phyloP scores from a whole-genome alignment of 2,329 filamentous ascomycete species.

The Alternaria alternata region DNA sequence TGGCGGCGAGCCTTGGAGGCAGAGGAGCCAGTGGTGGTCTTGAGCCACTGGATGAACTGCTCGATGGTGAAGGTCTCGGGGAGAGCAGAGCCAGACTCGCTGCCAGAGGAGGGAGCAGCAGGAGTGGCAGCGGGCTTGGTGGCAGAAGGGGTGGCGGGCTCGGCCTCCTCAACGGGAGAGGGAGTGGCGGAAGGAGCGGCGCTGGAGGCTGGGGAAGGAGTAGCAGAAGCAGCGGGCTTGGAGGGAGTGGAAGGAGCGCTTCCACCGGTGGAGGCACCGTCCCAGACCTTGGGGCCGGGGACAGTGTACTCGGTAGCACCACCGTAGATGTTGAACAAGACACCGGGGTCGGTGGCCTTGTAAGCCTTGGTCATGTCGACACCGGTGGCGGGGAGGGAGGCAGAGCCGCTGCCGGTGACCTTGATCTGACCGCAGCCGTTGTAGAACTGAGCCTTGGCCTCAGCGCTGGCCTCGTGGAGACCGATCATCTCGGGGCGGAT shows the following conservation, averaged over 20 bases:
- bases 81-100: conserved; percentile 30
- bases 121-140: conserved; percentile 11
- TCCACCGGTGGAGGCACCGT: conserved; percentile 29
- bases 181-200: conserved; percentile 18
- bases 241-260: conserved; percentile 22
- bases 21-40: conserved; percentile 31
- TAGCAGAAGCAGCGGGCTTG: conserved; percentile 7
- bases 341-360: conserved; percentile 50
- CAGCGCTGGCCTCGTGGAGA: conserved; percentile 49
- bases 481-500: conserved; percentile 55
- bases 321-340: conserved; percentile 53
- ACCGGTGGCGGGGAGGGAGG: conserved; percentile 40
- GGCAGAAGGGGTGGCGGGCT: conserved; percentile 16
- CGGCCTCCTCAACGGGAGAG: conserved; percentile 11
- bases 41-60: conserved; percentile 43
- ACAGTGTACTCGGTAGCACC: conserved; percentile 47
- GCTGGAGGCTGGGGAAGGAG: conserved; percentile 11
- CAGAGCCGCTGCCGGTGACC: conserved; percentile 42
- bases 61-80: conserved; percentile 41
- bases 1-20: conserved; percentile 41
- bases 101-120: conserved; percentile 18
- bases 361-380: conserved; percentile 59
- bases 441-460: conserved; percentile 54
- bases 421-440: conserved; percentile 54
- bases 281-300: conserved; percentile 51